These are phyloP conservation scores for Aspergillus ochraceoroseus DNA, from an alignment of 2,329 filamentous ascomycete species.

Conservation along the genomic window DNA sequence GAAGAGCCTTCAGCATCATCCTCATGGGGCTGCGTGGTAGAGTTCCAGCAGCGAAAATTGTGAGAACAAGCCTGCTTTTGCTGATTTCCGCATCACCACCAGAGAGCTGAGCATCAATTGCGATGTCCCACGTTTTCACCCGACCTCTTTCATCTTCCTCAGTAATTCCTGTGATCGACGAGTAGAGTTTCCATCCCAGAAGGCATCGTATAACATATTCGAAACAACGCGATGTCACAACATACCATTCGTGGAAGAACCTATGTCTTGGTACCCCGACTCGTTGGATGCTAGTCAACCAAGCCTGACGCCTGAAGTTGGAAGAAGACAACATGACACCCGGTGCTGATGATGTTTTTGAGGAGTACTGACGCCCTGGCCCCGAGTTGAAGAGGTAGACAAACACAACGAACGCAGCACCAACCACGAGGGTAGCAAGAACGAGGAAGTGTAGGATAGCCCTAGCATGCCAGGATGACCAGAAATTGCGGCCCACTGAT, in stretches of 20 bases:
- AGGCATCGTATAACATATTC: slow-evolving; percentile 76
- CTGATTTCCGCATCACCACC: slow-evolving; percentile 87
- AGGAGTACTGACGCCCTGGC: slow-evolving; percentile 50
- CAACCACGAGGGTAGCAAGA: slow-evolving; percentile 49
- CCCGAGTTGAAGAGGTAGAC: slow-evolving; percentile 55
- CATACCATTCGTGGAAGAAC: slow-evolving; percentile 78
- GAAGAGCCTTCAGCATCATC: slow-evolving; percentile 86
- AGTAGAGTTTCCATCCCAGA: slow-evolving; percentile 71
- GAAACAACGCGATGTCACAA: slow-evolving; percentile 70
- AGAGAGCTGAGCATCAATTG: slow-evolving; percentile 84
- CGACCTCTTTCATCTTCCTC: slow-evolving; percentile 80
- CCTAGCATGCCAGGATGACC: slow-evolving; percentile 37
- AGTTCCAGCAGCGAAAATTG: slow-evolving; percentile 80
- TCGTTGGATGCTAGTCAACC: slow-evolving; percentile 88
- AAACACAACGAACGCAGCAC: slow-evolving; percentile 53
- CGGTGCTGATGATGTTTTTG: slow-evolving; percentile 29
- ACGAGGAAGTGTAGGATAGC: slow-evolving; percentile 46
- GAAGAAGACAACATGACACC: slow-evolving; percentile 59
- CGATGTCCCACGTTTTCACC: slow-evolving; percentile 88
- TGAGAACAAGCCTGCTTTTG: slow-evolving; percentile 77
- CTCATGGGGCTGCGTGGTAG: slow-evolving; percentile 75
- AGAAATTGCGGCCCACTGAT: slow-evolving; percentile 26
- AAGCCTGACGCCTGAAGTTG: slow-evolving; percentile 79
- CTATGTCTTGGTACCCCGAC: slow-evolving; percentile 87
- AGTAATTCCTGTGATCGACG: slow-evolving; percentile 71